A percentile compares a stretch with the other conserved stretches of the same genome.
Conservation (phyloP, 306 rosid species). For the Fragaria vesca region DNA sequence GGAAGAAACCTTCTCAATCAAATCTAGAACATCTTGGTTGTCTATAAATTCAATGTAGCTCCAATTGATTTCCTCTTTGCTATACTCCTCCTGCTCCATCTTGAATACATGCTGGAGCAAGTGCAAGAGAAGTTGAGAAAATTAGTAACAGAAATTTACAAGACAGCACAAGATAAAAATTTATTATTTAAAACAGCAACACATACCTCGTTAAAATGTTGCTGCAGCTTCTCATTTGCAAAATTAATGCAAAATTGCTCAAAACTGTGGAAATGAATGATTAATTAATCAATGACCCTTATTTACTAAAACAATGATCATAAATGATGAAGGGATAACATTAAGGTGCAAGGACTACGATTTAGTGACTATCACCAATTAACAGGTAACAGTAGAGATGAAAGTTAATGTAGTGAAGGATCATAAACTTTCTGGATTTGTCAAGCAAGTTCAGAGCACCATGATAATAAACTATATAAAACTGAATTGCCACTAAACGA, state of each 20-base stretch:
- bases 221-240: constrained; percentile 99
- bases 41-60: constrained; percentile 98
- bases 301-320: background rate
- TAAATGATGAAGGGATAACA: background rate
- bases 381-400: background rate
- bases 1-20: constrained; percentile 85
- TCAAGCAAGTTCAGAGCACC: constrained; percentile 8
- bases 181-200: background rate
- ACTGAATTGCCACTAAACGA: background rate
- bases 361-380: background rate
- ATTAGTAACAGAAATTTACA: background rate
- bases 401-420: background rate
- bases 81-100: constrained; percentile 98
- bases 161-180: background rate
- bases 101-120: constrained; percentile 91
- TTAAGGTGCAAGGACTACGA: background rate
- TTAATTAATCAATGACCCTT: constrained; percentile 12
- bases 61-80: constrained; percentile 96
- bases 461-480: background rate
- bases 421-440: background rate
- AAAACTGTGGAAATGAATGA: constrained; percentile 56
- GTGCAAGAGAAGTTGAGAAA: constrained; percentile 12
- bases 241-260: constrained; percentile 99
- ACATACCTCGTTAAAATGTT: constrained; percentile 94
- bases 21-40: constrained; percentile 95